Conservation (phyloP, 2,329 filamentous ascomycete species). For the Sarocladium oryzae region DNA sequence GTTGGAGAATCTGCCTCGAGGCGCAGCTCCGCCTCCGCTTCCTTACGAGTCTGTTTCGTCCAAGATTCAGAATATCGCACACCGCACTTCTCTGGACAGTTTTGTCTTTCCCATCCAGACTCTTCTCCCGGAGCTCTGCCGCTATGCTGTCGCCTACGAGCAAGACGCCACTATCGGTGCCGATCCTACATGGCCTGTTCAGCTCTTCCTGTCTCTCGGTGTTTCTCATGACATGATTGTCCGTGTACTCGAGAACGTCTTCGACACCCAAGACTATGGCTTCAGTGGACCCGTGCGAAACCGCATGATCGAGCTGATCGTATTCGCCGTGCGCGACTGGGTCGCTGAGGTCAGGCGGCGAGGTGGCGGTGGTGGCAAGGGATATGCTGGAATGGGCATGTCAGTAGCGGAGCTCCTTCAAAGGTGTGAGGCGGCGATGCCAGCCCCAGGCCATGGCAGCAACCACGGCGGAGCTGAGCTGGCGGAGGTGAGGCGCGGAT, state of each 20-base stretch:
- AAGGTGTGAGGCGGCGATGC: slow-evolving; percentile 41
- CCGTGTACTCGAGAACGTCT: slow-evolving; percentile 49
- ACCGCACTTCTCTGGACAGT: slow-evolving; percentile 58
- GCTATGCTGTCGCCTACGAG: slow-evolving; percentile 52
- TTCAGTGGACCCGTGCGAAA: slow-evolving; percentile 46
- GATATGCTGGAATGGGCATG: slow-evolving; percentile 28
- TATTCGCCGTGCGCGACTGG: slow-evolving; percentile 42
- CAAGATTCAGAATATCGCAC: slow-evolving; percentile 57
- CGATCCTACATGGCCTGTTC: slow-evolving; percentile 50
- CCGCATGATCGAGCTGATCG: slow-evolving; percentile 49
- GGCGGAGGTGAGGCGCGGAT: slow-evolving; percentile 34
- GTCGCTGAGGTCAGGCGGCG: slow-evolving; percentile 42
- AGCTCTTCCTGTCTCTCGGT: slow-evolving; percentile 48
- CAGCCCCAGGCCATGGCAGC: slow-evolving; percentile 29
- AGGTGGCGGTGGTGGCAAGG: slow-evolving; percentile 30
- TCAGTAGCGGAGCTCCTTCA: slow-evolving; percentile 45
- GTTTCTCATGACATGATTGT: slow-evolving; percentile 51
- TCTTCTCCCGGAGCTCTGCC: slow-evolving; percentile 56
- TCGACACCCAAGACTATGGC: slow-evolving; percentile 53
- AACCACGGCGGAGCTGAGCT: slow-evolving; percentile 41
- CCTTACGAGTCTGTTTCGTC: slow-evolving; percentile 67
- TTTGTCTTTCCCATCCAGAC: slow-evolving; percentile 58
- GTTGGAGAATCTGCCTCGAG: slow-evolving; percentile 18
- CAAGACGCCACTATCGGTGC: slow-evolving; percentile 53
- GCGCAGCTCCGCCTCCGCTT: slow-evolving; percentile 38